These are phyloP conservation scores for Cryphonectria naterciae DNA, from an alignment of 2,329 filamentous ascomycete genomes.

Conservation along the genomic window DNA sequence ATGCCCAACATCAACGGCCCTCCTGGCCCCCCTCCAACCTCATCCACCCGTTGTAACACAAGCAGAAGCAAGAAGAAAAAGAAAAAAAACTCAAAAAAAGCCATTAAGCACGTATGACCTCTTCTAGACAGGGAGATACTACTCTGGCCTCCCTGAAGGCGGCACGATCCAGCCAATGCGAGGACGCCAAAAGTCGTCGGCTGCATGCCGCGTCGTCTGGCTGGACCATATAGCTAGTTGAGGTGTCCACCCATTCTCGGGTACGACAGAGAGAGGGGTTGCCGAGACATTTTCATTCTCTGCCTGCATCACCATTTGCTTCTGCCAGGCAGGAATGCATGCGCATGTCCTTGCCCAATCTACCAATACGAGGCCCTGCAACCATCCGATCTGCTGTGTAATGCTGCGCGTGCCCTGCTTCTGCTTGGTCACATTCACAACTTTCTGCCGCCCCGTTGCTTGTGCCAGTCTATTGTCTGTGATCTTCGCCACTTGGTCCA, in stretches of 20 bases:
- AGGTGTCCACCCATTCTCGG: not conserved
- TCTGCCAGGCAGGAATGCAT: constrained; percentile 6
- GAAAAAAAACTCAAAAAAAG: not conserved
- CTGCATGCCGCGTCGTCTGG: not conserved
- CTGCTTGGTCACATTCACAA: not conserved
- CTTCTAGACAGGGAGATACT: constrained; percentile 8
- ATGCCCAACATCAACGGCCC: not conserved
- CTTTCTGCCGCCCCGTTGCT: not conserved
- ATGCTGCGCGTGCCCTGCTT: not conserved
- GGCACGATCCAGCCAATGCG: not conserved
- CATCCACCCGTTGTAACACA: not conserved
- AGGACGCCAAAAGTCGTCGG: constrained; percentile 13
- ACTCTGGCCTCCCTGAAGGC: not conserved
- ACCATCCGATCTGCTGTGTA: not conserved
- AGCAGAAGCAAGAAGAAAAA: not conserved
- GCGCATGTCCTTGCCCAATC: constrained; percentile 7
- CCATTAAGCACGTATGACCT: constrained; percentile 10
- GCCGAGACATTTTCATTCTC: not conserved
- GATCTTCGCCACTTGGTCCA: constrained; percentile 15
- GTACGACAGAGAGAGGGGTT: not conserved
- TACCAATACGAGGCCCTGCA: not conserved
- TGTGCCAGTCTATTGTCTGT: not conserved
- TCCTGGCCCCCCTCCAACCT: not conserved
- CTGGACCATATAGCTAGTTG: not conserved
- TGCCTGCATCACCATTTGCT: not conserved